Conservation (phyloP, 208 protist species). For the Leishmania amazonensis region DNA sequence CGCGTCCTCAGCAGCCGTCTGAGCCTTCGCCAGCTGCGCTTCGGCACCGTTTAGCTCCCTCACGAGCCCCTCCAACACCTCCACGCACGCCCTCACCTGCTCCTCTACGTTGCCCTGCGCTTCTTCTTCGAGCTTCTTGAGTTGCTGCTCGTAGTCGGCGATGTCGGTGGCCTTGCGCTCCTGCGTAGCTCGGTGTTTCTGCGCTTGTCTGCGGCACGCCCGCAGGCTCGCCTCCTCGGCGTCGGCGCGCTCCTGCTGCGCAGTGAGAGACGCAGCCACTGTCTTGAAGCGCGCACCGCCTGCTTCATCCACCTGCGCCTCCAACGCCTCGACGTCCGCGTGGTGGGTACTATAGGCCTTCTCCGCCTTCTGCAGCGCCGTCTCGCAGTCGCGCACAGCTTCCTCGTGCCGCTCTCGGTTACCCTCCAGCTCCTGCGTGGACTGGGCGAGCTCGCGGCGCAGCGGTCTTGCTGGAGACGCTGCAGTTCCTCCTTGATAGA, state of each 20-base stretch:
- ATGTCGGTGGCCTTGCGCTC: conserved; percentile 68
- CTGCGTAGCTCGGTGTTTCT: conserved; percentile 76
- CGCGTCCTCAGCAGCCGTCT: conserved; percentile 56
- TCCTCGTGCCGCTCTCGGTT: conserved; percentile 35
- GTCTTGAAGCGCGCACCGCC: conserved; percentile 78
- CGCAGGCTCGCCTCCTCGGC: conserved; percentile 76
- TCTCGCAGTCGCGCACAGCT: conserved; percentile 34
- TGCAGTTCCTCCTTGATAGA: conserved; percentile 73
- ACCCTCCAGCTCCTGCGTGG: conserved; percentile 24
- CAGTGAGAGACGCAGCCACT: conserved; percentile 55
- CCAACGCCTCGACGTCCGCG: conserved; percentile 60
- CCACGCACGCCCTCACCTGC: conserved; percentile 48
- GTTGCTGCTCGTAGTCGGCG: conserved; percentile 56
- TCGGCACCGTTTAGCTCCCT: conserved; percentile 62
- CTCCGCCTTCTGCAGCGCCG: conserved; percentile 39
- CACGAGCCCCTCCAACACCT: conserved; percentile 49
- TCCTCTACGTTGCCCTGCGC: conserved; percentile 59
- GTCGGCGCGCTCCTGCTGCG: conserved; percentile 64
- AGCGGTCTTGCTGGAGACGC: conserved; percentile 67
- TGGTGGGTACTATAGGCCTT: conserved; percentile 44
- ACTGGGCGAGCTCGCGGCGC: conserved; percentile 38
- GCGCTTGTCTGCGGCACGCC: conserved; percentile 59
- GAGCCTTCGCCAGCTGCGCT: conserved; percentile 50
- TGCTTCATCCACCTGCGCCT: conserved; percentile 72
- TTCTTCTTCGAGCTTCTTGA: conserved; percentile 67